Evolutionary conservation across 257 asterid genomes (phyloP).

Genomic region (Phtheirospermum japonicum): DNA sequence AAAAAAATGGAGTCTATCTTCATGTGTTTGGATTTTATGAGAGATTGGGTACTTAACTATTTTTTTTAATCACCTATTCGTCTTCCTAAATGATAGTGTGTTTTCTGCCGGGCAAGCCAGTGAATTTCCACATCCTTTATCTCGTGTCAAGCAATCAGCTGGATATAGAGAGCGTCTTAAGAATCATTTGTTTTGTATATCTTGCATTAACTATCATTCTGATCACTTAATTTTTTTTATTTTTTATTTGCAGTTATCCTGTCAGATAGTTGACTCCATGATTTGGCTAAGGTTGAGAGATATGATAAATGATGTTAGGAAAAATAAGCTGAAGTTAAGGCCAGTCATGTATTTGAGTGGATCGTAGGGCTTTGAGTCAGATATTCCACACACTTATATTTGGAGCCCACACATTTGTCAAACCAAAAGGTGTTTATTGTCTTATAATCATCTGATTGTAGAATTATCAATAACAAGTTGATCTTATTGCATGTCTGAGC

Average conservation of each 20-base stretch:
- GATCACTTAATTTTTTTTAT: conserved; percentile 14
- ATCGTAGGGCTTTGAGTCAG: conserved; percentile 70
- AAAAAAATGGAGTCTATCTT: too few species aligned
- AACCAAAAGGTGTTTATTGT: conserved; percentile 78
- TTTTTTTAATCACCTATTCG: conserved; percentile 7
- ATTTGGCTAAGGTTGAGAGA: conserved; percentile 97
- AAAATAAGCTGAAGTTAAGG: conserved; percentile 80
- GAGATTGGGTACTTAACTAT: too few species aligned
- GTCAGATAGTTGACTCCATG: conserved; percentile 93
- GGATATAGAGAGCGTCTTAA: conserved; percentile 78
- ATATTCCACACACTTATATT: conserved; percentile 86
- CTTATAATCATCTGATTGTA: conserved; percentile 4
- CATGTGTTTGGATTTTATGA: too few species aligned
- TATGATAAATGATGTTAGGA: conserved; percentile 88
- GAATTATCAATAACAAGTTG: not conserved
- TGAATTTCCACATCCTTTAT: conserved; percentile 95
- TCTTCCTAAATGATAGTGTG: conserved; percentile 22
- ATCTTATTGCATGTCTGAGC: conserved; percentile 12
- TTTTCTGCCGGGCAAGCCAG: conserved; percentile 82
- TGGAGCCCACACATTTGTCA: conserved; percentile 99
- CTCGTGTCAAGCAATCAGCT: conserved; percentile 94
- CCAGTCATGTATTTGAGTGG: conserved; percentile 94
- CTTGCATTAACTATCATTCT: conserved; percentile 11
- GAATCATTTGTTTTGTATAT: conserved; percentile 24
- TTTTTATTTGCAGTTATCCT: conserved; percentile 84